Evolutionary conservation across 805 yeast species (phyloP).

Genomic region (Sugiyamaella chiloensis): DNA sequence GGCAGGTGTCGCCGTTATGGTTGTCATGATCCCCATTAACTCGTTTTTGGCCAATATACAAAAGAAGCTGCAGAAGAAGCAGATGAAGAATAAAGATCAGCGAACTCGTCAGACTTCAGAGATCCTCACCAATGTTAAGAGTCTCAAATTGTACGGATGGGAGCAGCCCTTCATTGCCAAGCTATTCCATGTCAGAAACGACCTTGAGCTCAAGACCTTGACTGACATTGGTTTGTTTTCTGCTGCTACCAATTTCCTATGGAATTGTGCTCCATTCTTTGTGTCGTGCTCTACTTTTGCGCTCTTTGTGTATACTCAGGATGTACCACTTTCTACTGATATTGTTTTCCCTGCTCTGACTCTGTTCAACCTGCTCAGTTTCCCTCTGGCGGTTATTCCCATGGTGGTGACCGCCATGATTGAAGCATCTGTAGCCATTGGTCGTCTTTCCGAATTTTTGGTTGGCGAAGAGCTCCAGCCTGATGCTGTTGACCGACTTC

Average conservation of each 20-base stretch:
- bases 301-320: slow-evolving; percentile 61
- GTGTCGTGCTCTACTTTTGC: slow-evolving; percentile 93
- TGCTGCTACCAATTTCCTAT: slow-evolving; percentile 79
- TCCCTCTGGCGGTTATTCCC: slow-evolving; percentile 92
- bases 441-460: slow-evolving; percentile 68
- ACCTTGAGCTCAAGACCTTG: slow-evolving; percentile 68
- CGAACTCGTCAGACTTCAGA: slow-evolving; percentile 82
- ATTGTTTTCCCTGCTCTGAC: slow-evolving; percentile 70
- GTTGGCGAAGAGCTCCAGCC: slow-evolving; percentile 70
- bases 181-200: slow-evolving; percentile 51
- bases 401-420: slow-evolving; percentile 80
- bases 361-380: slow-evolving; percentile 70
- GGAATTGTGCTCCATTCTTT: slow-evolving; percentile 84
- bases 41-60: slow-evolving; percentile 42
- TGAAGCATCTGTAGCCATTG: slow-evolving; percentile 65
- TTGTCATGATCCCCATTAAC: slow-evolving; percentile 80
- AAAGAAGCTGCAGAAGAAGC: slow-evolving; percentile 65
- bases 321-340: slow-evolving; percentile 77
- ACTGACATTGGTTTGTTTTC: slow-evolving; percentile 75
- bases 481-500: slow-evolving; percentile 60
- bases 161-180: slow-evolving; percentile 65
- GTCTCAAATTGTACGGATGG: slow-evolving; percentile 85
- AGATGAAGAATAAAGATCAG: slow-evolving; percentile 80
- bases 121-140: slow-evolving; percentile 83
- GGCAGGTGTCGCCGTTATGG: slow-evolving; percentile 77